Conservation (phyloP, 192 early-diverging fungal species). For the Backusella psychrophila region DNA sequence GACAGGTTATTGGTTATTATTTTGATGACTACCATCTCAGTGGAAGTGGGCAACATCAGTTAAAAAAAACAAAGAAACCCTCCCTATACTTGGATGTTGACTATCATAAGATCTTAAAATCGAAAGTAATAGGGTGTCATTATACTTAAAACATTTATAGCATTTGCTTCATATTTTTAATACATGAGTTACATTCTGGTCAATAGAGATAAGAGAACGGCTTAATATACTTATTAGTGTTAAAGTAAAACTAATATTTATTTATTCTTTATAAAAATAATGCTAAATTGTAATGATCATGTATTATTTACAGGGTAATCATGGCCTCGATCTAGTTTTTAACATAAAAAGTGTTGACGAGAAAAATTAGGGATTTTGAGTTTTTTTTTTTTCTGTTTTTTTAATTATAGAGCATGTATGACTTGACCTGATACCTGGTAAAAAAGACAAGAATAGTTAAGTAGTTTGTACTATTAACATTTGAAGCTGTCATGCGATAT, state of each 20-base stretch:
- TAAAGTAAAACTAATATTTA: not conserved
- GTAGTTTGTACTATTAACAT: not conserved
- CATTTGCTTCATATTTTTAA: not conserved
- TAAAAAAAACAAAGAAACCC: not conserved
- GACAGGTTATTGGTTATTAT: no score
- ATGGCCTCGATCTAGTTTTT: not conserved
- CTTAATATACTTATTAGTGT: not conserved
- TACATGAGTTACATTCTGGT: not conserved
- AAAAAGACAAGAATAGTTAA: not conserved
- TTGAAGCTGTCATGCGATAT: not conserved
- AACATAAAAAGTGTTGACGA: not conserved
- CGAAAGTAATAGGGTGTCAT: not conserved
- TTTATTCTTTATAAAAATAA: not conserved
- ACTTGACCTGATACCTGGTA: not conserved
- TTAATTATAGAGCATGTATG: not conserved
- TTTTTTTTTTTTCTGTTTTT: no score
- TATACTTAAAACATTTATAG: not conserved
- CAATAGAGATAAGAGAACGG: not conserved
- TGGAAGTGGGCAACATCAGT: no score
- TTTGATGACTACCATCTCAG: no score
- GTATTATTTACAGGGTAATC: not conserved
- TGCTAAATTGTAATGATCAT: not conserved
- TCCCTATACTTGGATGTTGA: not conserved
- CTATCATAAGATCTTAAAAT: not conserved
- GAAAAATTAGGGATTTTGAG: not conserved